Conservation (phyloP, 768 basidiomycete species). For the Tubosaeta sp. region DNA sequence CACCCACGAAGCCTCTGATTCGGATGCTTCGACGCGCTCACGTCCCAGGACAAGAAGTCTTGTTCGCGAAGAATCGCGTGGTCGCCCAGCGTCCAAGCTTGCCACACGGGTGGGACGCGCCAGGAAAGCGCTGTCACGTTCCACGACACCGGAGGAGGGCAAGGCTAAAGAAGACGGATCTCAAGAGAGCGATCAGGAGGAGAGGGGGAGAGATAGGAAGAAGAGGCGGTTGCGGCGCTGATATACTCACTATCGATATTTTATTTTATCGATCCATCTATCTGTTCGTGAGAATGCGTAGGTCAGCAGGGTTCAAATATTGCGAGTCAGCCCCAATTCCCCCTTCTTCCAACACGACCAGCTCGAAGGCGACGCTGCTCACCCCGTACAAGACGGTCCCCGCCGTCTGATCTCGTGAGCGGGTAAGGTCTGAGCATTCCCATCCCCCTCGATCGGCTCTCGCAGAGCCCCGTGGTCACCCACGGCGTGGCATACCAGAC, state of each 20-base stretch:
- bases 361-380: constrained; percentile 53
- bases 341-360: constrained; percentile 22
- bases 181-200: constrained; percentile 10
- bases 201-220: constrained; percentile 25
- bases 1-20: constrained; percentile 15
- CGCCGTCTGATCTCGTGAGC: constrained; percentile 48
- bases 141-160: constrained; percentile 6
- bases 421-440: constrained; percentile 80
- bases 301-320: background rate
- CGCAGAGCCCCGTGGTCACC: constrained; percentile 56
- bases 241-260: background rate
- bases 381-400: constrained; percentile 45
- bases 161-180: constrained; percentile 5
- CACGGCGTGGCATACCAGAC: constrained; percentile 67
- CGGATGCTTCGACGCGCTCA: constrained; percentile 16
- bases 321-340: no score
- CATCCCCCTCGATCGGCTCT: constrained; percentile 62
- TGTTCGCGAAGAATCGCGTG: constrained; percentile 22
- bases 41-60: constrained; percentile 23
- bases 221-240: constrained; percentile 24
- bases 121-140: background rate
- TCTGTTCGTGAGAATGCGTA: background rate
- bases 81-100: constrained; percentile 6
- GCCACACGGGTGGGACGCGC: constrained; percentile 4
- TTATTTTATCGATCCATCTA: background rate